A percentile compares a stretch with the other conserved stretches of the same genome.
These are phyloP conservation scores for Firmiana major DNA, from an alignment of 345 rosid species.

Conservation along the genomic window DNA sequence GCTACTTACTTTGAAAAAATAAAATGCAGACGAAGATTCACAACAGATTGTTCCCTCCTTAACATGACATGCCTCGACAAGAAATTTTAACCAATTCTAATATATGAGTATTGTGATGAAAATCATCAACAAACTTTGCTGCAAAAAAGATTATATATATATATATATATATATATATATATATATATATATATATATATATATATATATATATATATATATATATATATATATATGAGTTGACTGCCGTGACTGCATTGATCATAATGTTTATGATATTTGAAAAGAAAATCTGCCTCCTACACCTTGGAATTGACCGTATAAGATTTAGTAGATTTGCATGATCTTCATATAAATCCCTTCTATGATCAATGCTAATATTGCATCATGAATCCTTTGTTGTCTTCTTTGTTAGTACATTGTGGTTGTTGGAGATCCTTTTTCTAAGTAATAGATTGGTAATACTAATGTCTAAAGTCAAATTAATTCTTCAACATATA, in stretches of 20 bases:
- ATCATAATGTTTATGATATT: neutral
- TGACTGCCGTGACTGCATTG: conserved; percentile 10
- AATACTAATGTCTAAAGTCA: neutral
- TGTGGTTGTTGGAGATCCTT: conserved; percentile 6
- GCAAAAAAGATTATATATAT: neutral
- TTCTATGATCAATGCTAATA: neutral
- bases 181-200: too few relatives aligned
- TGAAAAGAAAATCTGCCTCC: conserved; percentile 1
- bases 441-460: neutral
- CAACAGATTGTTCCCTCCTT: neutral
- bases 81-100: neutral
- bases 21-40: neutral
- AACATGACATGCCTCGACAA: neutral
- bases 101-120: neutral
- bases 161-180: too few relatives aligned
- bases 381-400: neutral
- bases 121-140: neutral
- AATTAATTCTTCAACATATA: neutral
- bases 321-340: conserved; percentile 3
- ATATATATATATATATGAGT: neutral
- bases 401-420: neutral
- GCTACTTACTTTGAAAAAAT: neutral
- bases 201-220: too few relatives aligned
- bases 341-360: neutral
- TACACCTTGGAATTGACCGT: neutral